Base-by-base conservation (phyloP, 108 stramenopile species). In the Pseudonitzschia delicatissima region DNA sequence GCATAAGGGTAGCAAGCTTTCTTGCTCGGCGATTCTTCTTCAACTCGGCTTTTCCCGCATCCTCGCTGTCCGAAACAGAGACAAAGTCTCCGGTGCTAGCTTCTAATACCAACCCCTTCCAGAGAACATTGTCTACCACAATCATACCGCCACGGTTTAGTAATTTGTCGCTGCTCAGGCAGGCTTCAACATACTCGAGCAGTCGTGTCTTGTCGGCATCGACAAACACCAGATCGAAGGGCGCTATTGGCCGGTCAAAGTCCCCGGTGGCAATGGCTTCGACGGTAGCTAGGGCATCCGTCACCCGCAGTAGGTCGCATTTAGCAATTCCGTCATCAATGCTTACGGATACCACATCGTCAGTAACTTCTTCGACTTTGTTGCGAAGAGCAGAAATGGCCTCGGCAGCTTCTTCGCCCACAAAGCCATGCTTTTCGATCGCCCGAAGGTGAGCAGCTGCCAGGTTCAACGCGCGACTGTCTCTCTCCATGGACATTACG, bases 41-140 rank as follows among this genome's bases (percentile, higher is more conserved):
- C 8, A 72, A 42, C 35, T 67, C 29, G 34, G 68, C 71, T 45
- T 78, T 62, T 11, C 62, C 42, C n/a, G 69, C 69, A 32, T 81
- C 82, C 12, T 71, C 70, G 4, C 50, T 60, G 8, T 69, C 66
- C 0, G 47, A 29, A 21, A 61, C 45, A 48, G 80, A 67, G 13
- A 58, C 29, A 61, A 72, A 68, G 7, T 70, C 72, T 18, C 77
- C 66, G 15, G 39, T 64, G 63, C 67, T 69, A 20, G 85, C 83
- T 42, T 81, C 87, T 39, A 94, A 25, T 7, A 97, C 96, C 17
- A 90, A 69, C 12, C 93, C 96, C 68, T 95, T 95, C 91, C 91
- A 97, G 26, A 97, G 68, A 33, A 93, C 92, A 79, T 97, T 97
- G 69, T 97, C 96, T 8, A 94, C 88, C 13, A 97, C 65, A 42